Evolutionary conservation across 2,329 filamentous ascomycete genomes (phyloP).

Genomic region (Arachnopeziza araneosa): DNA sequence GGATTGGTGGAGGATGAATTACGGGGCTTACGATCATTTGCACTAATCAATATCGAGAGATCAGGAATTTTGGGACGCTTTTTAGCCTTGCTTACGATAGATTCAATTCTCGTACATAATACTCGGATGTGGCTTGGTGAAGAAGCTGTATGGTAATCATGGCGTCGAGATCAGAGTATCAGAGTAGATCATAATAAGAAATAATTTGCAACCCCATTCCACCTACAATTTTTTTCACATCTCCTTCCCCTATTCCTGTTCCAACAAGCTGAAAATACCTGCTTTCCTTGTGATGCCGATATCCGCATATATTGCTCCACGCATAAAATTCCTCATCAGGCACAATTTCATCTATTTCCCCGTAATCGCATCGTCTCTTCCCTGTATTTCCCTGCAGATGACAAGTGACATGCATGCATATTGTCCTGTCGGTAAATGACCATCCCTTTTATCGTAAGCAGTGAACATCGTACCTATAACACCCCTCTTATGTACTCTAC

Average conservation of each 20-base stretch:
- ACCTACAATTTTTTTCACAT: neutral
- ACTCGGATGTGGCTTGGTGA: neutral
- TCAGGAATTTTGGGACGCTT: neutral
- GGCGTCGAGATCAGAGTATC: neutral
- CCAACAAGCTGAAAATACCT: neutral
- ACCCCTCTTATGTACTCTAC: too few species aligned
- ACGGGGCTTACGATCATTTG: neutral
- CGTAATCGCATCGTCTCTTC: too few species aligned
- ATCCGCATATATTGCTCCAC: neutral
- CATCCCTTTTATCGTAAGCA: too few species aligned
- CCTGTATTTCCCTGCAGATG: neutral
- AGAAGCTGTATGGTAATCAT: neutral
- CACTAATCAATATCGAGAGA: neutral
- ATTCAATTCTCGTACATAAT: neutral
- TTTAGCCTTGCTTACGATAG: neutral
- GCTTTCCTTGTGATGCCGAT: neutral
- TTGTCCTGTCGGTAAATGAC: neutral
- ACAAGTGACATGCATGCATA: neutral
- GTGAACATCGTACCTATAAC: too few species aligned
- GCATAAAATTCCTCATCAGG: neutral
- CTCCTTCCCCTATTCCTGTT: neutral
- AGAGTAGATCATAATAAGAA: neutral
- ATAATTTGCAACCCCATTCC: neutral
- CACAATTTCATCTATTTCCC: neutral
- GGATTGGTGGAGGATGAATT: neutral